A percentile compares a stretch with the other conserved stretches of the same genome.
These are phyloP conservation scores for Rhododendron vialii DNA, from an alignment of 148 eudicot species.

Conservation along the genomic window DNA sequence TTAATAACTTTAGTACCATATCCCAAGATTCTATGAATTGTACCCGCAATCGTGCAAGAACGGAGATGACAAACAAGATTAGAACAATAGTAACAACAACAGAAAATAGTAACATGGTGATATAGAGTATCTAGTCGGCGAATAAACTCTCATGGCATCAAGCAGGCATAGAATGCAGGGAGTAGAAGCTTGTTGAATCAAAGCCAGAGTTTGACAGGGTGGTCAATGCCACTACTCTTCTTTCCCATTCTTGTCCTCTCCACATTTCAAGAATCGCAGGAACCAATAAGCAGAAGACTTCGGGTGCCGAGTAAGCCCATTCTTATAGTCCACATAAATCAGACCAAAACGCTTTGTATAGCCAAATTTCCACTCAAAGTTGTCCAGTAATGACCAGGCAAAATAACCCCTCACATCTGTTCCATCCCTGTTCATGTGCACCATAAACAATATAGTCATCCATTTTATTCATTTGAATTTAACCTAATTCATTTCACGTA, in stretches of 20 bases:
- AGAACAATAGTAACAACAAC: neutral
- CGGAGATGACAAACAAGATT: neutral
- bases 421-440: constrained; percentile 55
- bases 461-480: neutral
- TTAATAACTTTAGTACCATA: neutral
- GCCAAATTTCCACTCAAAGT: constrained; percentile 76
- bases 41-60: neutral
- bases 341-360: constrained; percentile 78
- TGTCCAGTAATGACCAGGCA: constrained; percentile 86
- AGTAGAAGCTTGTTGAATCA: neutral
- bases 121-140: neutral
- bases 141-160: neutral
- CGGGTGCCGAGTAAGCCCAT: constrained; percentile 65
- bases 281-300: constrained; percentile 91
- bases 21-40: neutral
- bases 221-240: constrained; percentile 24
- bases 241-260: constrained; percentile 43
- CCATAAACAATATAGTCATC: neutral
- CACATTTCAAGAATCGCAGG: constrained; percentile 58
- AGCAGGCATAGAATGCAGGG: neutral
- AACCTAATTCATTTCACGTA: neutral
- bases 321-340: constrained; percentile 71
- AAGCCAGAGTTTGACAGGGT: neutral
- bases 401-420: constrained; percentile 74
- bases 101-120: neutral